Evolutionary conservation across 106 monocot species (phyloP).

Genomic region (Apostasia ramifera): DNA sequence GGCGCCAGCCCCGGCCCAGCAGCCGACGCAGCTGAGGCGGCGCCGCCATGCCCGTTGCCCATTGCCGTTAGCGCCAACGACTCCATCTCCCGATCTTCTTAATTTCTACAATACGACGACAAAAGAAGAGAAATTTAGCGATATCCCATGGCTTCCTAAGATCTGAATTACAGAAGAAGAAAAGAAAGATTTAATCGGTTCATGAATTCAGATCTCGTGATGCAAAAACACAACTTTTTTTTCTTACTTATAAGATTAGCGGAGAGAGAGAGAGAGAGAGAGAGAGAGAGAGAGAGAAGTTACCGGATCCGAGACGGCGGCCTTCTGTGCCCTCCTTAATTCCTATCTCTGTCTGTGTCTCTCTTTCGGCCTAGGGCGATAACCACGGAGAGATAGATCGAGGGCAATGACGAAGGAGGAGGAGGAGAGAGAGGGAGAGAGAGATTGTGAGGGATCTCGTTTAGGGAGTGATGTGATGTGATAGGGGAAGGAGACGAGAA

Average conservation of each 20-base stretch:
- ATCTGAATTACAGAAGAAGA: neutral
- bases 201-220: neutral
- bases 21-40: neutral
- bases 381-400: neutral
- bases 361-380: no score
- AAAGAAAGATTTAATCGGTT: neutral
- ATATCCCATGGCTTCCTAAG: no score
- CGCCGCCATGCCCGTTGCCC: neutral
- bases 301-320: no score
- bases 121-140: no score
- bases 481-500: neutral
- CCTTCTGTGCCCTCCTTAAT: no score
- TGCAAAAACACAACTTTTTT: neutral
- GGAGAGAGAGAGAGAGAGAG: no score
- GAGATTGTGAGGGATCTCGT: neutral
- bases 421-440: neutral
- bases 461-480: constrained; percentile 2
- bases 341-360: no score
- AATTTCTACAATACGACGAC: no score
- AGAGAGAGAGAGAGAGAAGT: no score
- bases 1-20: neutral
- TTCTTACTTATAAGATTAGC: no score
- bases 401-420: neutral
- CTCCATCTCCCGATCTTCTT: neutral
- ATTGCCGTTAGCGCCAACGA: neutral